Conservation (phyloP, 805 yeast genomes). For the Candida bentonensis region DNA sequence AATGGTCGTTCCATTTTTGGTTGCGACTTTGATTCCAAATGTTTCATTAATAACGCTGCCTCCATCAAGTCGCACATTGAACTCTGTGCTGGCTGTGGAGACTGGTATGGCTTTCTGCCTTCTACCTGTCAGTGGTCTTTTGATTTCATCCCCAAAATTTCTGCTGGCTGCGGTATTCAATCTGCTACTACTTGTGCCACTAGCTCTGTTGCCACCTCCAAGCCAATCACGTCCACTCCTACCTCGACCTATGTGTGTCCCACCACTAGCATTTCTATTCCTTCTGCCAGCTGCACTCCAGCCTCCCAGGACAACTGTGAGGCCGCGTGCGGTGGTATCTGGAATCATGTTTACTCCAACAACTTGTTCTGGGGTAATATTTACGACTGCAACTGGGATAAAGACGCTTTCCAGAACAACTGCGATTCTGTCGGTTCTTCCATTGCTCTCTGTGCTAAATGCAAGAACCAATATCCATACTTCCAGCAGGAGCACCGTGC, state of each 20-base stretch:
- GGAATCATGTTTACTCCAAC: not conserved
- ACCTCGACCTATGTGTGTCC: not conserved
- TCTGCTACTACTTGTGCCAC: not conserved
- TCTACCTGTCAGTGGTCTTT: not conserved
- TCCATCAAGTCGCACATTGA: not conserved
- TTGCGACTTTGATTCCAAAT: not conserved
- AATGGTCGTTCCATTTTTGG: not conserved
- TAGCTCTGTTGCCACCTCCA: not conserved
- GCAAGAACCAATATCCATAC: not conserved
- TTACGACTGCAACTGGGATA: no score
- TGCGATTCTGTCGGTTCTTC: not conserved
- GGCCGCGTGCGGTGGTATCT: not conserved
- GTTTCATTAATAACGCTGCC: not conserved
- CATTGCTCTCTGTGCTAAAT: not conserved
- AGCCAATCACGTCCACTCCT: not conserved
- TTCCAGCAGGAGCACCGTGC: not conserved
- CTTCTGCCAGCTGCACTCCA: not conserved
- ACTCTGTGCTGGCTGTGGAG: not conserved
- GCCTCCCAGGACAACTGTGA: not conserved
- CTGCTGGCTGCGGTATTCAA: not conserved
- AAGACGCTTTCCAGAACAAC: not conserved
- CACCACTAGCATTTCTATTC: not conserved
- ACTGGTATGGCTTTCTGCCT: not conserved
- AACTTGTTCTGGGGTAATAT: not conserved
- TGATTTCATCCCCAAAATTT: not conserved